Evolutionary conservation across 139 green algal genomes (phyloP).

Genomic region (Klebsormidium nitens): DNA sequence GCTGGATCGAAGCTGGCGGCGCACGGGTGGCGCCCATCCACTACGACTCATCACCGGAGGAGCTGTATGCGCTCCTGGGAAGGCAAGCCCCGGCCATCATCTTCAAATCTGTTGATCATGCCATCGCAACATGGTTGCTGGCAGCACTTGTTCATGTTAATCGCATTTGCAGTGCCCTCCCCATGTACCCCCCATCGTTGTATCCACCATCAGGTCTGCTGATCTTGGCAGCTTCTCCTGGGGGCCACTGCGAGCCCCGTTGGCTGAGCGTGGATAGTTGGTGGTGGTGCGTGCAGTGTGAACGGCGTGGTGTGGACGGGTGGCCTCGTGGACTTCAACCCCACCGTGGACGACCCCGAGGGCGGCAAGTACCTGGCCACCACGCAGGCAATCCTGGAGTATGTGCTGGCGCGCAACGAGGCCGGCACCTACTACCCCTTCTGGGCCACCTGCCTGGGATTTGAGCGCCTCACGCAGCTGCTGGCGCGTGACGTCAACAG

Average conservation of each 20-base stretch:
- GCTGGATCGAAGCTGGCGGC: conserved; percentile 41
- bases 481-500: too few relatives aligned
- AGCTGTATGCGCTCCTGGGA: conserved; percentile 27
- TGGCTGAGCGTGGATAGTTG: too few relatives aligned
- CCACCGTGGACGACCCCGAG: conserved; percentile 20
- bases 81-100: too few relatives aligned
- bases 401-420: conserved; percentile 27
- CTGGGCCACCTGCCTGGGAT: conserved; percentile 41
- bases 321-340: conserved; percentile 39
- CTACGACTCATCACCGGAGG: conserved; percentile 30
- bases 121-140: too few relatives aligned
- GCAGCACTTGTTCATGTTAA: too few relatives aligned
- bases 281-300: conserved; percentile 14
- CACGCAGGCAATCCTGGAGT: conserved; percentile 18
- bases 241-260: too few relatives aligned
- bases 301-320: conserved; percentile 42
- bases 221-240: too few relatives aligned
- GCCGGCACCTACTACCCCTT: conserved; percentile 36
- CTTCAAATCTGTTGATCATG: too few relatives aligned
- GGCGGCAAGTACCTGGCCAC: conserved; percentile 32
- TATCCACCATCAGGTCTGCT: too few relatives aligned
- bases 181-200: too few relatives aligned
- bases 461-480: conserved; percentile 35
- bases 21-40: conserved; percentile 39
- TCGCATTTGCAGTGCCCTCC: too few relatives aligned